Evolutionary conservation across 768 basidiomycete genomes (phyloP).

Genomic region (Kwoniella dendrophila): DNA sequence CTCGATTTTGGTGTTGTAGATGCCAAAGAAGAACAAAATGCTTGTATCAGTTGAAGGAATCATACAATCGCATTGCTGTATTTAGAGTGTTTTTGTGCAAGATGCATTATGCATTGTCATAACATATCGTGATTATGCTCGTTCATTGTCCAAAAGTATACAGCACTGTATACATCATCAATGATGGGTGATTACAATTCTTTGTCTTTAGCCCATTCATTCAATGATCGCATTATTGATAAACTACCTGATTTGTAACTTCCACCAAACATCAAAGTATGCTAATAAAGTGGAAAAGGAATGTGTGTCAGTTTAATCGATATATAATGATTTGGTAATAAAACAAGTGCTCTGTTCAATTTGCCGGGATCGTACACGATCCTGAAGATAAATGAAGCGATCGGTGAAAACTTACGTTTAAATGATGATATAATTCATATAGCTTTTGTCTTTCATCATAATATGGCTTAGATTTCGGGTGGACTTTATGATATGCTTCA

Average conservation of each 20-base stretch:
- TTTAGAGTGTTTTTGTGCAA: no score
- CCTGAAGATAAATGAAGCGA: not conserved
- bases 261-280: slow-evolving; percentile 52
- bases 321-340: no score
- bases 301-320: not conserved
- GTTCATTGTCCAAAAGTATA: no score
- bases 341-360: no score
- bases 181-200: not conserved
- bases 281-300: slow-evolving; percentile 37
- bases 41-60: not conserved
- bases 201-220: slow-evolving; percentile 29
- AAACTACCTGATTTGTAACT: slow-evolving; percentile 40
- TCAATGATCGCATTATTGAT: slow-evolving; percentile 41
- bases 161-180: no score
- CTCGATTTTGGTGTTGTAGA: not conserved
- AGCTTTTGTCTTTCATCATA: slow-evolving; percentile 43
- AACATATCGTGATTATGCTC: no score
- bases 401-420: slow-evolving; percentile 40
- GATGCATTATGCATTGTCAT: slow-evolving; percentile 1
- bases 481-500: slow-evolving; percentile 48
- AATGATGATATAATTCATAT: slow-evolving; percentile 53
- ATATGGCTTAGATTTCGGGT: slow-evolving; percentile 41
- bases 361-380: not conserved
- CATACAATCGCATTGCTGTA: not conserved
- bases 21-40: not conserved